These are phyloP conservation scores for Fusarium falciforme DNA, from an alignment of 2,329 filamentous ascomycete genomes.

Conservation along the genomic window DNA sequence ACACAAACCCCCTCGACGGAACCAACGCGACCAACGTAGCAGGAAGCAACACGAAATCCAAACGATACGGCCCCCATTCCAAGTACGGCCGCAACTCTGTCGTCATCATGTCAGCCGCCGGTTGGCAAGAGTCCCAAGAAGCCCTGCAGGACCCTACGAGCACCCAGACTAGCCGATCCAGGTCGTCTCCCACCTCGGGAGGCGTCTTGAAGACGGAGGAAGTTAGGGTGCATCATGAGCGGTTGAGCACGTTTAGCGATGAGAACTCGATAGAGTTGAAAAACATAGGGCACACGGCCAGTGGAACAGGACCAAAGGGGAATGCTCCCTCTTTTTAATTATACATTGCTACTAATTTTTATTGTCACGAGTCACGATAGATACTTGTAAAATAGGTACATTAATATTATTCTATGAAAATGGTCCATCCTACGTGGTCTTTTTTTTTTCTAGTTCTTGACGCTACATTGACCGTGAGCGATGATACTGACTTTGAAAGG, in stretches of 20 bases:
- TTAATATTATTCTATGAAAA: background rate
- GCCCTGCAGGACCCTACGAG: conserved; percentile 41
- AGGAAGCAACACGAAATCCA: conserved; percentile 26
- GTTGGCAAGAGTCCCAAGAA: conserved; percentile 50
- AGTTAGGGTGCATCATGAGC: conserved; percentile 42
- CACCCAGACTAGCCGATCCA: background rate
- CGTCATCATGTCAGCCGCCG: conserved; percentile 47
- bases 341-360: background rate
- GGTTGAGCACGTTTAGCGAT: conserved; percentile 30
- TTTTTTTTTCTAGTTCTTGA: background rate
- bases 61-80: conserved; percentile 27
- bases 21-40: conserved; percentile 8
- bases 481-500: background rate
- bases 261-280: conserved; percentile 39
- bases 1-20: conserved; percentile 16
- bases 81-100: conserved; percentile 47
- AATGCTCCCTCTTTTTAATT: background rate
- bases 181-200: conserved; percentile 7
- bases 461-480: background rate
- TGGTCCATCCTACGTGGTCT: background rate
- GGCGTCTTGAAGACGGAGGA: conserved; percentile 49
- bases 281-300: background rate
- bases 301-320: background rate
- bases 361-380: background rate
- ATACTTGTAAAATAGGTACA: background rate